phyloP scores from a whole-genome alignment of 2,329 filamentous ascomycete genomes.

The Fusarium guadeloupense region DNA sequence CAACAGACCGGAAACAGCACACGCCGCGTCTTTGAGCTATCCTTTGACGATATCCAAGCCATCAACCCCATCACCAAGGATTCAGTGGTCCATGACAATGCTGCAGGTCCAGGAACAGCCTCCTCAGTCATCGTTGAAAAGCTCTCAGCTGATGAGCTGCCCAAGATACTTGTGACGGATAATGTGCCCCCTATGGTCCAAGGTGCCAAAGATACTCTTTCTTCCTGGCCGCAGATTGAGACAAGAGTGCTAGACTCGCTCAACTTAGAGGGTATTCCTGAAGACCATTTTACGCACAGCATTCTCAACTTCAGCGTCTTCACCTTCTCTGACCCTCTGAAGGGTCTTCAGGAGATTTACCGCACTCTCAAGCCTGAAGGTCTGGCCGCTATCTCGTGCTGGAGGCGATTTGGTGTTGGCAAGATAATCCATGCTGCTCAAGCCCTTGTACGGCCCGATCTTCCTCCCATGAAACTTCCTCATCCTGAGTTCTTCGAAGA shows the following conservation, averaged over 20 bases:
- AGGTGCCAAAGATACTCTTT: constrained; percentile 25
- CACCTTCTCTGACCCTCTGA: constrained; percentile 36
- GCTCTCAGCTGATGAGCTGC: not conserved
- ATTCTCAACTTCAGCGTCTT: constrained; percentile 48
- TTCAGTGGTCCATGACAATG: constrained; percentile 47
- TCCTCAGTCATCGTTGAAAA: constrained; percentile 38
- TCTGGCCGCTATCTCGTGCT: constrained; percentile 39
- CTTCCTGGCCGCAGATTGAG: constrained; percentile 4
- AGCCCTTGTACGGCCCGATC: constrained; percentile 40
- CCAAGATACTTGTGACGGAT: constrained; percentile 30
- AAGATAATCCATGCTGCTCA: constrained; percentile 44
- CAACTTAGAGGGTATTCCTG: constrained; percentile 28
- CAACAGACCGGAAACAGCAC: constrained; percentile 45
- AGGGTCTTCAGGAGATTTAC: constrained; percentile 42
- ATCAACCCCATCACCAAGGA: constrained; percentile 30
- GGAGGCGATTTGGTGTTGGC: constrained; percentile 40
- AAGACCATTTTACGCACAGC: constrained; percentile 38
- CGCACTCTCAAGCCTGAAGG: constrained; percentile 45
- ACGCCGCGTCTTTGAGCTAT: constrained; percentile 31
- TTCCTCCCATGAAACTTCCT: constrained; percentile 39
- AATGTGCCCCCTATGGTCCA: constrained; percentile 33
- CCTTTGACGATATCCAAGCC: constrained; percentile 27
- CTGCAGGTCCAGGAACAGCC: constrained; percentile 46
- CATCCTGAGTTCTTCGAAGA: constrained; percentile 40
- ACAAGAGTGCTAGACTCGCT: constrained; percentile 32